These are phyloP conservation scores for Kuraishia molischiana DNA, from an alignment of 805 yeast genomes.

Conservation along the genomic window DNA sequence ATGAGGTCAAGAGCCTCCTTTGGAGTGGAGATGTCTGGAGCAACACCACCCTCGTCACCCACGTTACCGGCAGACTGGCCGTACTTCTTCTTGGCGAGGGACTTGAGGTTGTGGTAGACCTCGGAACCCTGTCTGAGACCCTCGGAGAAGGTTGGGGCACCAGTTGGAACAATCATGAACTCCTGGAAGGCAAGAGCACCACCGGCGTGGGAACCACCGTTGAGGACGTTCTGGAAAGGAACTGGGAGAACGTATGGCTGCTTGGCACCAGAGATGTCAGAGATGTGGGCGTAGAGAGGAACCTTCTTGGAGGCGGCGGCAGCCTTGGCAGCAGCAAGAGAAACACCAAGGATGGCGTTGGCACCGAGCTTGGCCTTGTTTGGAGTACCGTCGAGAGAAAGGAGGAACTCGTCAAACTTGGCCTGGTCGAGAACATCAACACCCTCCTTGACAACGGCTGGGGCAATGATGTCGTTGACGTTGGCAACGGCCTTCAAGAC, in stretches of 20 bases:
- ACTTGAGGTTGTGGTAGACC: slow-evolving; percentile 95
- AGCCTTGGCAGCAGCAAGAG: slow-evolving; percentile 94
- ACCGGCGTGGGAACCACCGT: slow-evolving; percentile 99
- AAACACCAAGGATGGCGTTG: slow-evolving; percentile 96
- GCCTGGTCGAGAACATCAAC: slow-evolving; percentile 81
- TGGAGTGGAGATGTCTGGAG: slow-evolving; percentile 93
- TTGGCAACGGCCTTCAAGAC: slow-evolving; percentile 93
- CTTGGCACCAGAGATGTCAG: slow-evolving; percentile 69
- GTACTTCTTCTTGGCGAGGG: slow-evolving; percentile 87
- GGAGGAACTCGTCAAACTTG: slow-evolving; percentile 78
- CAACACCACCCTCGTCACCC: slow-evolving; percentile 99
- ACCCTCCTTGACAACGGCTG: slow-evolving; percentile 77
- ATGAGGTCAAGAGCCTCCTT: slow-evolving; percentile 96
- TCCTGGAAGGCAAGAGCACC: slow-evolving; percentile 99
- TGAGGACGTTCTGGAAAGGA: slow-evolving; percentile 97
- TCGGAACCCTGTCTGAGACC: slow-evolving; percentile 96
- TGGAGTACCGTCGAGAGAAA: slow-evolving; percentile 88
- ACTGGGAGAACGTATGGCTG: slow-evolving; percentile 92
- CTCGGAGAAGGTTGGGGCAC: slow-evolving; percentile 84
- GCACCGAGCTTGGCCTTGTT: slow-evolving; percentile 98
- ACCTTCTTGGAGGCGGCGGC: slow-evolving; percentile 94
- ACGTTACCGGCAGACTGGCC: slow-evolving; percentile 99
- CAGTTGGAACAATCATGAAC: slow-evolving; percentile 97
- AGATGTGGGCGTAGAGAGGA: slow-evolving; percentile 88
- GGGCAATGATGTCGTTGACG: slow-evolving; percentile 92